phyloP scores from a whole-genome alignment of 176 grass and related monocot species.

The Cenchrus fungigraminus region DNA sequence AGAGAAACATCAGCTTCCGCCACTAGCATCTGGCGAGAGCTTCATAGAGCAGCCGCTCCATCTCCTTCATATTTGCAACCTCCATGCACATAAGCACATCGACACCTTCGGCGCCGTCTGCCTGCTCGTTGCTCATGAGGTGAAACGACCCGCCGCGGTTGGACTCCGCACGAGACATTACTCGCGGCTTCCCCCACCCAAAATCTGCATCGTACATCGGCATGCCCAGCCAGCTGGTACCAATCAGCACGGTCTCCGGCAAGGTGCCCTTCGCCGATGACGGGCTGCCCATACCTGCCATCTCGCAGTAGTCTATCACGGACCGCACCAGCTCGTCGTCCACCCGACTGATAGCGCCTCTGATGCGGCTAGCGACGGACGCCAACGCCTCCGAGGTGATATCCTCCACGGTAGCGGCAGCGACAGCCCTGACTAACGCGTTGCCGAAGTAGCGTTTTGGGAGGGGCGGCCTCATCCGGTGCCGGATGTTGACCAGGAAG shows the following conservation, averaged over 20 bases:
- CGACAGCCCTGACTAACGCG: slow-evolving; percentile 20
- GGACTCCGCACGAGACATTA: slow-evolving; percentile 29
- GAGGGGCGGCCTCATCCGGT: slow-evolving; percentile 21
- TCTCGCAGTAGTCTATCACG: slow-evolving; percentile 40
- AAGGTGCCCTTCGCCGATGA: neutral
- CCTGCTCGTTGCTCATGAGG: neutral
- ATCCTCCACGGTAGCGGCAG: neutral
- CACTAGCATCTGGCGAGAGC: too few relatives aligned
- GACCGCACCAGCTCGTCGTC: slow-evolving; percentile 49
- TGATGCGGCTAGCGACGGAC: slow-evolving; percentile 10
- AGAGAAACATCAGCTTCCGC: too few relatives aligned
- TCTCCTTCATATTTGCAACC: neutral
- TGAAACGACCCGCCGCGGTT: slow-evolving; percentile 12
- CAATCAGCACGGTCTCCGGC: slow-evolving; percentile 26
- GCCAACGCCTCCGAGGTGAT: slow-evolving; percentile 25
- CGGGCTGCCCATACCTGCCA: too few relatives aligned
- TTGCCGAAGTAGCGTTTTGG: slow-evolving; percentile 40
- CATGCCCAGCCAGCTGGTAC: slow-evolving; percentile 50
- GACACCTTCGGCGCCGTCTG: neutral
- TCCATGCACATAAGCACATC: neutral
- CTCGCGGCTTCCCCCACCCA: slow-evolving; percentile 46
- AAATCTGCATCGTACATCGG: slow-evolving; percentile 56
- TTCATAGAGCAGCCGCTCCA: neutral
- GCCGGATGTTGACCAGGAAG: slow-evolving; percentile 32
- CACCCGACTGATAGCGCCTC: neutral